Conservation (phyloP, 2,329 filamentous ascomycete species). For the Talaromyces piceae region DNA sequence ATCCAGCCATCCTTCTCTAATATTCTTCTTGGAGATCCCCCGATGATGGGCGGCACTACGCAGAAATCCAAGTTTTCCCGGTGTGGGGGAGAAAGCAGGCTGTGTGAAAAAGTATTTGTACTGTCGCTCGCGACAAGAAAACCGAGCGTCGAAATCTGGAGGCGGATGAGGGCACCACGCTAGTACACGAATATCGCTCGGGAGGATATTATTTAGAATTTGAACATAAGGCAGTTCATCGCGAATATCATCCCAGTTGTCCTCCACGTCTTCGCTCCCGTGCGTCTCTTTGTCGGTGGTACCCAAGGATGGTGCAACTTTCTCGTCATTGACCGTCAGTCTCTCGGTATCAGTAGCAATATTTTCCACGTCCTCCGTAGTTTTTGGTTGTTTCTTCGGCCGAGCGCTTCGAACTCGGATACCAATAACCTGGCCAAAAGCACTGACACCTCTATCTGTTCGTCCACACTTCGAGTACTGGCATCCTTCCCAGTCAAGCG, state of each 20-base stretch:
- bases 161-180: slow-evolving; percentile 88
- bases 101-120: slow-evolving; percentile 99
- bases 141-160: slow-evolving; percentile 75
- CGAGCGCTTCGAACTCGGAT: slow-evolving; percentile 73
- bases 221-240: slow-evolving; percentile 81
- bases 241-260: slow-evolving; percentile 56
- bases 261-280: slow-evolving; percentile 13
- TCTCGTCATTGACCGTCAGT: slow-evolving; percentile 12
- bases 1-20: slow-evolving; percentile 71
- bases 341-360: slow-evolving; percentile 12
- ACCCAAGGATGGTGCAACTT: slow-evolving; percentile 10
- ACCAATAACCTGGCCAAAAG: slow-evolving; percentile 91
- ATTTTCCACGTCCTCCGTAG: slow-evolving; percentile 11
- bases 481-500: slow-evolving; percentile 70
- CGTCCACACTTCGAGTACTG: slow-evolving; percentile 94
- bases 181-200: slow-evolving; percentile 79
- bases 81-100: slow-evolving; percentile 69
- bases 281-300: slow-evolving; percentile 20
- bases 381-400: slow-evolving; percentile 43
- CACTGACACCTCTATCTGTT: slow-evolving; percentile 88
- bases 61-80: slow-evolving; percentile 46
- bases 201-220: slow-evolving; percentile 78
- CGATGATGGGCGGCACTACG: slow-evolving; percentile 18
- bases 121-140: slow-evolving; percentile 81
- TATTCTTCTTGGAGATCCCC: slow-evolving; percentile 18